Percentiles rank a stretch among this genome's conserved stretches.
Conservation (phyloP, 1,139 yeast genomes). For the Taphrina communis region DNA sequence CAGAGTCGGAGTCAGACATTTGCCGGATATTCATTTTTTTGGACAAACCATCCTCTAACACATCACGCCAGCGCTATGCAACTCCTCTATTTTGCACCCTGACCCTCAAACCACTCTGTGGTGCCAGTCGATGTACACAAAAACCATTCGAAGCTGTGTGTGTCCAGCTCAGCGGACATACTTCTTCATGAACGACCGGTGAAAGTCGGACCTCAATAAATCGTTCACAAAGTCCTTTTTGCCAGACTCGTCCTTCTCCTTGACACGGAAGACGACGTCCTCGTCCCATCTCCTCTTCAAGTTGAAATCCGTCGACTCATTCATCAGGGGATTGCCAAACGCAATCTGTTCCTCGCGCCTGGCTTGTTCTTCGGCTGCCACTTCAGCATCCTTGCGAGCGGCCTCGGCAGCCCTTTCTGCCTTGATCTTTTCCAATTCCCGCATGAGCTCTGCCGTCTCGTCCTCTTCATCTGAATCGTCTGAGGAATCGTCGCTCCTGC, state of each 20-base stretch:
- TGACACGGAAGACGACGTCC: slow-evolving; percentile 58
- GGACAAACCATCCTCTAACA: too few relatives aligned
- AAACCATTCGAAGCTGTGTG: too few relatives aligned
- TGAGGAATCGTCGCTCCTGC: slow-evolving; percentile 48
- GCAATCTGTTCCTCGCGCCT: slow-evolving; percentile 53
- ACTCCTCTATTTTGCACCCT: too few relatives aligned
- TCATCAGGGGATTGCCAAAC: slow-evolving; percentile 58
- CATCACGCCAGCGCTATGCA: not conserved
- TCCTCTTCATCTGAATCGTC: slow-evolving; percentile 50
- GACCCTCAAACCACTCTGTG: too few relatives aligned
- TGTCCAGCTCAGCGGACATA: slow-evolving; percentile 54
- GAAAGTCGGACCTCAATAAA: slow-evolving; percentile 70
- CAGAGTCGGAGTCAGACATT: too few relatives aligned
- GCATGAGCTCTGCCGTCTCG: slow-evolving; percentile 55
- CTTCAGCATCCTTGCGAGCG: slow-evolving; percentile 51
- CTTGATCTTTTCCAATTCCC: slow-evolving; percentile 63
- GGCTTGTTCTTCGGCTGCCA: slow-evolving; percentile 51
- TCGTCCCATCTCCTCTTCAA: slow-evolving; percentile 56
- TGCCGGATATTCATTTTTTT: too few relatives aligned
- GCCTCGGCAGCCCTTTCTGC: slow-evolving; percentile 55
- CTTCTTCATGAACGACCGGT: slow-evolving; percentile 70
- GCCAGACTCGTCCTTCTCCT: slow-evolving; percentile 49
- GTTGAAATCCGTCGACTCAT: slow-evolving; percentile 47
- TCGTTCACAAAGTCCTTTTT: slow-evolving; percentile 64
- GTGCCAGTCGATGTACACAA: too few relatives aligned